Base-by-base conservation (phyloP, 495 filamentous ascomycete species). In the Penicillium longicatenatum region DNA sequence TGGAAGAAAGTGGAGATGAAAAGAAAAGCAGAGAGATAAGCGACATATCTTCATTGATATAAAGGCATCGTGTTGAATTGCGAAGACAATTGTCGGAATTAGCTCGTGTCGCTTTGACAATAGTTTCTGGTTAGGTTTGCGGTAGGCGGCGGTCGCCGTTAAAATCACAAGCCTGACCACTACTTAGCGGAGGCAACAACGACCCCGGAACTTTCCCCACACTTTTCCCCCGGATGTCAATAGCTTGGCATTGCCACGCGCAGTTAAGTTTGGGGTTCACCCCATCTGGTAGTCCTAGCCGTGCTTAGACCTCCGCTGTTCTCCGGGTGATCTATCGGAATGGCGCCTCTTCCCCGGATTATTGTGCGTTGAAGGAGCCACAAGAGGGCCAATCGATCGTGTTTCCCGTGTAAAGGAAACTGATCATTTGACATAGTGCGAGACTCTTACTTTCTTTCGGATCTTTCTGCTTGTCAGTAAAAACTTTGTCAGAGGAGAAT, bases 131-230 rank as follows among this genome's bases (percentile, higher is more conserved):
- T 47, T 30, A 21, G 24, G 31, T 6, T 52, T 24, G 31, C 58
- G 58, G 52, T 31, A 37, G 49, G 46, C 58, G 58, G 58, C 58
- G 58, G 58, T 56, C 42, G 43, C 58, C 58, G 58, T 61, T 24
- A 44, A 44, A 21, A 5, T 30, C 30, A 51, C 20, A 14, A 30
- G 22, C 5, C 6, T 55, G 14, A 16, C 24, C 20, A 35, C 14
- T 42, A 16, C 8, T 22, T 21, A 12, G 8, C 42, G 46, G 33
- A 46, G 24, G 46, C 31, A 50, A 46, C 14, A 2, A 46, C 20
- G 19, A 6, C 43, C 19, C 44, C 19, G 20, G 14, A 24, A 39
- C 16, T 39, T 39, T 39, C 37, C 37, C 37, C 37, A 39, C 37
- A 39, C 16, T 39, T 39, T 6, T 39, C 17, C 37, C 37, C 37